Percentiles rank a stretch among this genome's conserved stretches.
Conservation (phyloP, 2,329 filamentous ascomycete species). For the Verticillium klebahnii region DNA sequence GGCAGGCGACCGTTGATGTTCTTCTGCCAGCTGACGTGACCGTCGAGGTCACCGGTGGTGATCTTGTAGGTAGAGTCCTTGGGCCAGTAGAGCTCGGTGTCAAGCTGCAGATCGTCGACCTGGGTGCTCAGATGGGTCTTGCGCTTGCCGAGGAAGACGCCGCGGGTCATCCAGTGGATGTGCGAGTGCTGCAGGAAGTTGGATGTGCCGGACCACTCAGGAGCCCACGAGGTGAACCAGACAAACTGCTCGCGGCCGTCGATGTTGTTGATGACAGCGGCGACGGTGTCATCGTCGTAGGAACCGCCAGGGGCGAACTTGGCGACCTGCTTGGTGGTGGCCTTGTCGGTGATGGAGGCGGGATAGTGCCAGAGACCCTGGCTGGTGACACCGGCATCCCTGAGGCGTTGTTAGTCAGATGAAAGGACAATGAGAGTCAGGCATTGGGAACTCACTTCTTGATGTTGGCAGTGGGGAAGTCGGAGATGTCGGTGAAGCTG, state of each 20-base stretch:
- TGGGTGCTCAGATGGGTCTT: conserved; percentile 51
- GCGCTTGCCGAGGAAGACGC: conserved; percentile 52
- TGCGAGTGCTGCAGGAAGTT: conserved; percentile 57
- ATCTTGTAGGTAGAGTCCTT: conserved; percentile 44
- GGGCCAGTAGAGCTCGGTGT: conserved; percentile 44
- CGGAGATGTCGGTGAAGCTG: conserved; percentile 46
- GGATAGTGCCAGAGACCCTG: conserved; percentile 55
- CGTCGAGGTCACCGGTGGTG: conserved; percentile 39
- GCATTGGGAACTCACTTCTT: conserved; percentile 28
- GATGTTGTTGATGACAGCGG: conserved; percentile 57
- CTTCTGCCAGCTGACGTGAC: conserved; percentile 36
- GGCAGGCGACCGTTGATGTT: conserved; percentile 42
- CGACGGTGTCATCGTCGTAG: conserved; percentile 35
- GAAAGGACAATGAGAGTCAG: background rate
- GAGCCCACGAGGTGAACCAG: conserved; percentile 50
- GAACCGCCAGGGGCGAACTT: conserved; percentile 41
- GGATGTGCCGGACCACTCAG: conserved; percentile 41
- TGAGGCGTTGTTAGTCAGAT: conserved; percentile 8
- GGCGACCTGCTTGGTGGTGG: conserved; percentile 49
- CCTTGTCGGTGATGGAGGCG: conserved; percentile 47
- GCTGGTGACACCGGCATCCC: conserved; percentile 40
- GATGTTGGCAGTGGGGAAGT: conserved; percentile 50
- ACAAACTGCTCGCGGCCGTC: conserved; percentile 56
- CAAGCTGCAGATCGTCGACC: conserved; percentile 59
- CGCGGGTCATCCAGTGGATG: conserved; percentile 58